These are phyloP conservation scores for Neostapfia colusana DNA, from an alignment of 176 grass and related monocot genomes.

Conservation along the genomic window DNA sequence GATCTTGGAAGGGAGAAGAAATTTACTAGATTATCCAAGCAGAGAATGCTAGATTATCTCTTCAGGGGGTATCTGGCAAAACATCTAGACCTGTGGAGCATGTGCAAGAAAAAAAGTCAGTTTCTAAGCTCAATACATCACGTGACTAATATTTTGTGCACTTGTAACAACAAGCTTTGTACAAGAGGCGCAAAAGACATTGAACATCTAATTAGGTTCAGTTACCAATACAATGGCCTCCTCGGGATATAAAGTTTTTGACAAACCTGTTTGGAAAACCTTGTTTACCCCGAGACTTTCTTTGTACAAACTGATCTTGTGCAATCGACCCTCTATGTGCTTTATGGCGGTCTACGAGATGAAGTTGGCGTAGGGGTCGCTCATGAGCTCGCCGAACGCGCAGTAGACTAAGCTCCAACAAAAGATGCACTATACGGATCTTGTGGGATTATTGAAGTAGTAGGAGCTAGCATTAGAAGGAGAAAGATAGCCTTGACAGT, in stretches of 20 bases:
- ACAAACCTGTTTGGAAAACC: not conserved
- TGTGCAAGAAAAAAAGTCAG: conserved; percentile 54
- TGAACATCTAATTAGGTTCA: not conserved
- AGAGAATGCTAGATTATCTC: conserved; percentile 91
- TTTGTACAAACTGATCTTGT: not conserved
- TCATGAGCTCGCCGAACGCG: conserved; percentile 15
- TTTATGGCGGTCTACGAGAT: conserved; percentile 16
- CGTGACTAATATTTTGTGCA: not conserved
- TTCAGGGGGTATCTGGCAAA: conserved; percentile 74
- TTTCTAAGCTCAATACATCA: conserved; percentile 41
- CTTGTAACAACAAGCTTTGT: not conserved
- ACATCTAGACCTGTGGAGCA: conserved; percentile 45
- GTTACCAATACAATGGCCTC: not conserved
- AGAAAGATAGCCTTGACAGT: too few species aligned
- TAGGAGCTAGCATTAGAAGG: too few species aligned
- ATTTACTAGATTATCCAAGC: conserved; percentile 93
- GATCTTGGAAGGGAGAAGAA: conserved; percentile 95
- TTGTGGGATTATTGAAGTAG: too few species aligned
- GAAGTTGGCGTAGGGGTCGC: conserved; percentile 37
- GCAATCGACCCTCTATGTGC: not conserved
- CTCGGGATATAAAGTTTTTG: not conserved
- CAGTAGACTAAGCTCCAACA: too few species aligned
- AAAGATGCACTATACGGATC: too few species aligned
- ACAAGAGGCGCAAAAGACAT: not conserved
- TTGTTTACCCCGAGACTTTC: not conserved